A percentile compares a stretch with the other conserved stretches of the same genome.
Conservation (phyloP, 345 rosid genomes). For the Erucastrum elatum region DNA sequence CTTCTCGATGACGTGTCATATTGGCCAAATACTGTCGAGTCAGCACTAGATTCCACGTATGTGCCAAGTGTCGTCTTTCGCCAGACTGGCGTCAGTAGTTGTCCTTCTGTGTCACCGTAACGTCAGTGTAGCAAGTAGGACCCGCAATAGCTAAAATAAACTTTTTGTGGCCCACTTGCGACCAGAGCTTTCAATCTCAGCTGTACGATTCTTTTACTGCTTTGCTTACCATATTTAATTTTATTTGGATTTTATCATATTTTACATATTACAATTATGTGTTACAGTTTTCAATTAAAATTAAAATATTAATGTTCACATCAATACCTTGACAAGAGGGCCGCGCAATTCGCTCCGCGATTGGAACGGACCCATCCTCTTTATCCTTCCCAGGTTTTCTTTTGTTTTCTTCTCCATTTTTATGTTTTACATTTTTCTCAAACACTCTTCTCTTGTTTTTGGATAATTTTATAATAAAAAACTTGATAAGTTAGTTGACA, state of each 20-base stretch:
- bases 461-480: background rate
- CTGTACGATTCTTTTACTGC: conserved; percentile 36
- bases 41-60: conserved; percentile 11
- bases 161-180: conserved; percentile 19
- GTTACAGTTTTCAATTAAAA: background rate
- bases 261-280: background rate
- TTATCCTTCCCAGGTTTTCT: conserved; percentile 38
- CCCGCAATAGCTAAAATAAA: background rate
- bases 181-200: conserved; percentile 35
- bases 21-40: conserved; percentile 2
- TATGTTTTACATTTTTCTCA: background rate
- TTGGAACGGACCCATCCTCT: conserved; percentile 34
- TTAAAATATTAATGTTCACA: conserved; percentile 24
- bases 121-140: conserved; percentile 31
- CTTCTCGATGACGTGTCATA: conserved; percentile 12
- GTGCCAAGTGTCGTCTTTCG: conserved; percentile 17
- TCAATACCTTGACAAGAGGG: conserved; percentile 35
- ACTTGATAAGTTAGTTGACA: background rate
- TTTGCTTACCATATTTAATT: conserved; percentile 16
- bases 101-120: conserved; percentile 30
- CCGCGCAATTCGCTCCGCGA: conserved; percentile 44
- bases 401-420: conserved; percentile 15
- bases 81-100: conserved; percentile 18
- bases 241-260: background rate
- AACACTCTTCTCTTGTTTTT: background rate